Evolutionary conservation across 768 basidiomycete species (phyloP).

Genomic region (Sarcodon aspratus): DNA sequence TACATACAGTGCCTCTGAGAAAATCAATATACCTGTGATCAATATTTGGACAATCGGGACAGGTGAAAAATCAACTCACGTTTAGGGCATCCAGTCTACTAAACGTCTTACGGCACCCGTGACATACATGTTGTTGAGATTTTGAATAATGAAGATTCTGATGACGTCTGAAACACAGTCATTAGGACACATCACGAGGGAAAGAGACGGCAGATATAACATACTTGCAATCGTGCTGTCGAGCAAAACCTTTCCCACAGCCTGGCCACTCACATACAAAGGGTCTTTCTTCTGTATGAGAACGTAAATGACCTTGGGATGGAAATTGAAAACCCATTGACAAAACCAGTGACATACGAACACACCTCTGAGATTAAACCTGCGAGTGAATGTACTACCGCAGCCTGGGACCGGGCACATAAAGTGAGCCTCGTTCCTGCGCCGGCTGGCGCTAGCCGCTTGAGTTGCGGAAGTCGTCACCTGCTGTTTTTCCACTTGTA

Average conservation of each 20-base stretch:
- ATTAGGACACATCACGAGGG: neutral
- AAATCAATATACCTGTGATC: too few relatives aligned
- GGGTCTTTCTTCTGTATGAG: slow-evolving; percentile 91
- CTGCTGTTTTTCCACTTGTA: slow-evolving; percentile 89
- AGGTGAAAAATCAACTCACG: slow-evolving; percentile 39
- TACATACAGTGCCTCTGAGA: slow-evolving; percentile 37
- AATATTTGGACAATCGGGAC: neutral
- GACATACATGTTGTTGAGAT: slow-evolving; percentile 75
- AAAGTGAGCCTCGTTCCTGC: slow-evolving; percentile 87
- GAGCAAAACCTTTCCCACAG: slow-evolving; percentile 89
- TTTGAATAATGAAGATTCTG: slow-evolving; percentile 83
- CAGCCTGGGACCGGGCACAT: slow-evolving; percentile 31
- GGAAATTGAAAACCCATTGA: neutral
- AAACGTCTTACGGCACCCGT: slow-evolving; percentile 91
- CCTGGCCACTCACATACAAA: slow-evolving; percentile 92
- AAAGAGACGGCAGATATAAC: slow-evolving; percentile 19
- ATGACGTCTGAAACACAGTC: slow-evolving; percentile 50
- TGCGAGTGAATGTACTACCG: slow-evolving; percentile 48
- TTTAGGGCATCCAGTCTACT: slow-evolving; percentile 90
- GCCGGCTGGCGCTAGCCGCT: slow-evolving; percentile 78
- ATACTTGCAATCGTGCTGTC: slow-evolving; percentile 95
- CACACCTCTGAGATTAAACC: slow-evolving; percentile 78
- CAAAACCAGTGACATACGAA: slow-evolving; percentile 4
- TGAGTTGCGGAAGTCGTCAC: slow-evolving; percentile 94
- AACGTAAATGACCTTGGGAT: slow-evolving; percentile 71